Evolutionary conservation across 225 moss, liverwort and hornwort species (phyloP).

Genomic region (Marchantia polymorpha): DNA sequence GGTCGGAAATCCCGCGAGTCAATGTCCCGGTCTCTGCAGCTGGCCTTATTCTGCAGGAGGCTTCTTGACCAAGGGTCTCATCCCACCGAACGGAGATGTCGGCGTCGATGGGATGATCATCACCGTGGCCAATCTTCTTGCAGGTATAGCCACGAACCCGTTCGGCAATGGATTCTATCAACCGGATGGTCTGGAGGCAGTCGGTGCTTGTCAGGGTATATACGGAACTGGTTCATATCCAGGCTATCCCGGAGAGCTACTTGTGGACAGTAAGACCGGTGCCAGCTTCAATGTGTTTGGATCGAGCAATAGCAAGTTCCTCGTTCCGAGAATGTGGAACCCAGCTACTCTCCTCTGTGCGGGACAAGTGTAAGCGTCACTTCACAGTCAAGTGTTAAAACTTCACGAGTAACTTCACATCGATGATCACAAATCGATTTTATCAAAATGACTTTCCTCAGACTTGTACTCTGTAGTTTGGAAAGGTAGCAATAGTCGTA

Average conservation of each 20-base stretch:
- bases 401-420: no score
- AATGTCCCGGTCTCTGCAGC: conserved; percentile 35
- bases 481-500: no score
- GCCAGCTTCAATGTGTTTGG: conserved; percentile 23
- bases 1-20: conserved; percentile 54
- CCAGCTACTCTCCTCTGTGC: conserved; percentile 9
- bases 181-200: conserved; percentile 4
- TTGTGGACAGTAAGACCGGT: conserved; percentile 3
- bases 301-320: neutral
- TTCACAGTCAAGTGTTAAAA: no score
- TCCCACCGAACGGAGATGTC: conserved; percentile 32
- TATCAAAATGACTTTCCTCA: no score
- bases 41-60: conserved; percentile 41
- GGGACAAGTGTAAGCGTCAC: neutral
- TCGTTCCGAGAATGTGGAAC: conserved; percentile 16
- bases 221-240: conserved; percentile 2
- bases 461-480: no score
- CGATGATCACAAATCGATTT: no score
- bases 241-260: conserved; percentile 18
- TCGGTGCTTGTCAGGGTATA: conserved; percentile 11
- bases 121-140: conserved; percentile 30
- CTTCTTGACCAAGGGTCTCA: conserved; percentile 1
- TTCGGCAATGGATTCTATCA: conserved; percentile 24
- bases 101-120: conserved; percentile 41
- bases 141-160: conserved; percentile 35